Conservation (phyloP, 495 filamentous ascomycete species). For the Pseudevernia furfuracea region DNA sequence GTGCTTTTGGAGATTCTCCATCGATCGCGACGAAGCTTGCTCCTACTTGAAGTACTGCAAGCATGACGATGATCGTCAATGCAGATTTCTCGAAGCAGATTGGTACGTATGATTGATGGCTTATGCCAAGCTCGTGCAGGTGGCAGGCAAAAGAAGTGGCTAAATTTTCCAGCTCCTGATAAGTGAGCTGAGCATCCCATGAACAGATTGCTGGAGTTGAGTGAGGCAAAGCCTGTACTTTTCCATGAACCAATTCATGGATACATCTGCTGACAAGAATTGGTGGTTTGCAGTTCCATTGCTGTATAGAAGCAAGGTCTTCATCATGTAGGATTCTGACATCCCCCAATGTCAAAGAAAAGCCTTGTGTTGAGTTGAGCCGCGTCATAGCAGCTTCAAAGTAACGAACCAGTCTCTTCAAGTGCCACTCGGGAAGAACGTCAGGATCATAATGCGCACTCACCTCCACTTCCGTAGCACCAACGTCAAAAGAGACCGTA, state of each 20-base stretch:
- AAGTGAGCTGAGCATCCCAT: conserved; percentile 48
- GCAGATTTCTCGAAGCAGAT: conserved; percentile 42
- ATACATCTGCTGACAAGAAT: conserved; percentile 25
- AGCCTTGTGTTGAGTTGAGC: conserved; percentile 24
- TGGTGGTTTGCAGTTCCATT: conserved; percentile 34
- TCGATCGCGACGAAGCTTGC: conserved; percentile 48
- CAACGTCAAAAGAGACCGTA: conserved; percentile 55
- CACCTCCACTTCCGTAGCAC: conserved; percentile 47
- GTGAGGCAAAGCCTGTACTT: not conserved
- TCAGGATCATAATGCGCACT: conserved; percentile 56
- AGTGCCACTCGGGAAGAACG: conserved; percentile 34
- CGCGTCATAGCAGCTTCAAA: conserved; percentile 33
- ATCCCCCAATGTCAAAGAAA: conserved; percentile 28
- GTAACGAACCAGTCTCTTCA: conserved; percentile 39
- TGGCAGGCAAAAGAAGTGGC: conserved; percentile 33
- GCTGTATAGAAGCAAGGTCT: conserved; percentile 36
- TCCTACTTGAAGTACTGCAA: conserved; percentile 43
- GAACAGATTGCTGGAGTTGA: conserved; percentile 28
- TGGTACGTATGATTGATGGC: conserved; percentile 28
- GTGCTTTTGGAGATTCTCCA: conserved; percentile 40
- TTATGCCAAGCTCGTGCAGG: conserved; percentile 33
- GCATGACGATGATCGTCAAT: conserved; percentile 35
- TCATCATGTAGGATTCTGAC: conserved; percentile 34
- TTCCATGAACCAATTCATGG: conserved; percentile 10
- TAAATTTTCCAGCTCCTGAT: conserved; percentile 38